These are phyloP conservation scores for Wickerhamomyces hampshirensis DNA, from an alignment of 805 yeast species.

Conservation along the genomic window DNA sequence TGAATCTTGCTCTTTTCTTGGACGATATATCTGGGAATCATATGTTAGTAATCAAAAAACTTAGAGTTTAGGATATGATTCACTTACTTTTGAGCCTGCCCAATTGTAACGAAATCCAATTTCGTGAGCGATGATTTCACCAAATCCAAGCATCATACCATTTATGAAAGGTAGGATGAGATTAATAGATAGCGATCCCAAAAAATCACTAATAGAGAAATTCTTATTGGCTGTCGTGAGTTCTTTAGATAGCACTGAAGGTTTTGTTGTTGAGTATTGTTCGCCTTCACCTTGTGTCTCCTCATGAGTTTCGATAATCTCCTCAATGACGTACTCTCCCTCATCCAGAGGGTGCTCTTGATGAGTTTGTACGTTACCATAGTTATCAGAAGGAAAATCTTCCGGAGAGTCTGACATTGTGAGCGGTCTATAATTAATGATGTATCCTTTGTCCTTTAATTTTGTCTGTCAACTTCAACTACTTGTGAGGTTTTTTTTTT, in stretches of 20 bases:
- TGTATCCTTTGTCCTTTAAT: too few relatives aligned
- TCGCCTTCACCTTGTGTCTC: neutral
- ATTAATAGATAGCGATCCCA: constrained; percentile 55
- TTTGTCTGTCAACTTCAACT: too few relatives aligned
- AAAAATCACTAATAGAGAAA: constrained; percentile 3
- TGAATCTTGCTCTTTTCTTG: constrained; percentile 26
- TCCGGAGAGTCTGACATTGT: too few relatives aligned
- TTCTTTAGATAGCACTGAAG: neutral
- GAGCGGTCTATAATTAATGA: too few relatives aligned
- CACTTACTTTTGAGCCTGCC: constrained; percentile 59
- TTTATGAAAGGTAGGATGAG: constrained; percentile 82
- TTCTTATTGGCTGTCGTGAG: neutral
- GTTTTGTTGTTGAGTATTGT: neutral
- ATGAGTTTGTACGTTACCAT: too few relatives aligned
- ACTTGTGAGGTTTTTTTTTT: too few relatives aligned
- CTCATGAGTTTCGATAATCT: neutral
- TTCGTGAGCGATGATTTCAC: constrained; percentile 92
- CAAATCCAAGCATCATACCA: constrained; percentile 94
- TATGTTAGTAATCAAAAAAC: constrained; percentile 8
- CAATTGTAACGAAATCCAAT: constrained; percentile 77
- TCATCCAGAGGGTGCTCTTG: too few relatives aligned
- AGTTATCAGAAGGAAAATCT: too few relatives aligned
- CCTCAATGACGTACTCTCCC: neutral
- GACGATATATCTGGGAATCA: constrained; percentile 26
- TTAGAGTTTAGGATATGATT: neutral